Percentiles rank a stretch among this genome's conserved stretches.
phyloP scores from a whole-genome alignment of 2,329 filamentous ascomycete species.

The Epichloe sibirici region DNA sequence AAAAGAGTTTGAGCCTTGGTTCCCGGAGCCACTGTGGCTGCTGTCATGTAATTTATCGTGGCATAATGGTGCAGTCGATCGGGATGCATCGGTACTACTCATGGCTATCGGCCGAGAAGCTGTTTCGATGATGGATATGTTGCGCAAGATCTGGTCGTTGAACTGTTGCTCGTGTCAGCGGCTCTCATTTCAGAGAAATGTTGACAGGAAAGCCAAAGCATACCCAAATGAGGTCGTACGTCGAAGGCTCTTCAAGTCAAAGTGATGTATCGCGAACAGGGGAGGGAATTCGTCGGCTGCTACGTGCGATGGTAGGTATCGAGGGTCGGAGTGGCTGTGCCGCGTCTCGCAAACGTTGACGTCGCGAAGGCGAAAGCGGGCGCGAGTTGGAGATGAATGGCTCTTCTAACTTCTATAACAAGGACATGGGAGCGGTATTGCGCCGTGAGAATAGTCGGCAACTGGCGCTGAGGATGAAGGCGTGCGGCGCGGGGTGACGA shows the following conservation, averaged over 20 bases:
- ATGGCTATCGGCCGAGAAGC: slow-evolving; percentile 14
- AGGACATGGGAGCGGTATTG: slow-evolving; percentile 17
- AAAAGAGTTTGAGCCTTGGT: slow-evolving; percentile 5
- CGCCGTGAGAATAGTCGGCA: not conserved
- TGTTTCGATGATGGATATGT: not conserved
- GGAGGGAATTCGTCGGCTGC: not conserved
- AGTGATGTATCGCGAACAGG: not conserved
- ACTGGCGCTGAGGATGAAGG: not conserved
- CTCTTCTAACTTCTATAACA: slow-evolving; percentile 28
- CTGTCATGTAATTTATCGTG: slow-evolving; percentile 9
- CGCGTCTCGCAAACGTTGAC: not conserved
- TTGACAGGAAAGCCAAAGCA: not conserved
- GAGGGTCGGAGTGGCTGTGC: not conserved
- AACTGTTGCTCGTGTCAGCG: not conserved
- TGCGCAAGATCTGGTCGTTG: not conserved
- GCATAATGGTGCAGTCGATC: slow-evolving; percentile 16
- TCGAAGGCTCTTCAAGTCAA: not conserved
- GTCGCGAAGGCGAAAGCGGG: slow-evolving; percentile 8
- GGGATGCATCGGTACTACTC: slow-evolving; percentile 18
- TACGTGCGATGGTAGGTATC: not conserved
- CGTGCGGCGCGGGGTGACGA: not conserved
- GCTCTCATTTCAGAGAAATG: not conserved
- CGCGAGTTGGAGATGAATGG: slow-evolving; percentile 5
- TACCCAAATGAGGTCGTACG: not conserved
- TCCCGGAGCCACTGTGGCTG: slow-evolving; percentile 3